These are phyloP conservation scores for Glycine soja DNA, from an alignment of 306 rosid genomes.

Conservation along the genomic window DNA sequence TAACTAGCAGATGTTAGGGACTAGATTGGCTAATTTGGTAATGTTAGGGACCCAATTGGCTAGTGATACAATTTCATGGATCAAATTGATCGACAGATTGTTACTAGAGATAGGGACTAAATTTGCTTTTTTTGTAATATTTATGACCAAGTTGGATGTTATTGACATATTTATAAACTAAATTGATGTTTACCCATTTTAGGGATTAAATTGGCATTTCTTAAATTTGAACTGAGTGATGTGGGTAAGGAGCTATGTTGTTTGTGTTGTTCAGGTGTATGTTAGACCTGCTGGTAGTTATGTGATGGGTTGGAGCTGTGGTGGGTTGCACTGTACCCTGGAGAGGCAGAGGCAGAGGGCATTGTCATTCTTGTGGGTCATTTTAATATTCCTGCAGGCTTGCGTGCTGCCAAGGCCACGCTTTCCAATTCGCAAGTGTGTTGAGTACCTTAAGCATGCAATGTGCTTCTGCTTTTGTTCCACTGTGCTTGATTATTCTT, in stretches of 20 bases:
- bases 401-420: conserved; percentile 76
- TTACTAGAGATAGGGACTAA: not conserved
- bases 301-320: conserved; percentile 95
- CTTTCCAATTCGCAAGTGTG: conserved; percentile 77
- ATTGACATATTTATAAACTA: not conserved
- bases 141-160: not conserved
- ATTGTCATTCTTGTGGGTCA: conserved; percentile 79
- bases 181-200: not conserved
- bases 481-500: conserved; percentile 22
- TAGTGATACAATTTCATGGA: not conserved
- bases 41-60: no score
- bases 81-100: not conserved
- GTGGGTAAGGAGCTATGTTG: not conserved
- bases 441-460: not conserved
- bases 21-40: no score
- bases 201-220: conserved; percentile 8
- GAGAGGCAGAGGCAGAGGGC: conserved; percentile 61
- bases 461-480: not conserved
- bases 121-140: not conserved
- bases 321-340: conserved; percentile 72
- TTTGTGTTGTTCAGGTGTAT: conserved; percentile 65
- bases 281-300: conserved; percentile 98
- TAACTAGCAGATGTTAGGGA: no score
- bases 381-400: conserved; percentile 74
- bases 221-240: not conserved